Conservation (phyloP, 495 filamentous ascomycete species). For the Xylaria bambusicola region DNA sequence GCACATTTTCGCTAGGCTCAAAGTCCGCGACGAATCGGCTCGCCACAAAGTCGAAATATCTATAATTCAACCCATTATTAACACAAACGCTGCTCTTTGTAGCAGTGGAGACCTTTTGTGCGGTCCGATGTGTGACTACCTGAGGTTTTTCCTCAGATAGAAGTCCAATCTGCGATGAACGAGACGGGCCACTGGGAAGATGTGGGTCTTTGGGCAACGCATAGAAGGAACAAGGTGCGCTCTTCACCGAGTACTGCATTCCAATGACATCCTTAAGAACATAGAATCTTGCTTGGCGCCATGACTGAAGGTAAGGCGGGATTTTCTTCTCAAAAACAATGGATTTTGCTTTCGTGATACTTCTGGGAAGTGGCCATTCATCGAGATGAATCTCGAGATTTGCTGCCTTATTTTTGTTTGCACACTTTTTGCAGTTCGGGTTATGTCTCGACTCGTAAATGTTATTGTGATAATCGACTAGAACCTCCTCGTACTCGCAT, state of each 20-base stretch:
- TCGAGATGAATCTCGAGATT: constrained; percentile 52
- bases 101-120: constrained; percentile 24
- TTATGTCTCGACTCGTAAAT: constrained; percentile 19
- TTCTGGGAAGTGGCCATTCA: constrained; percentile 64
- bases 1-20: constrained; percentile 18
- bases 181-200: constrained; percentile 1
- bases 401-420: constrained; percentile 26
- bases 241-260: constrained; percentile 1
- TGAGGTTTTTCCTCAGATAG: constrained; percentile 51
- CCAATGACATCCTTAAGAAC: constrained; percentile 46
- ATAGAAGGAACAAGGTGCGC: neutral
- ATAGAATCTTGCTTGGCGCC: constrained; percentile 55
- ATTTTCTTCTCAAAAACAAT: constrained; percentile 60
- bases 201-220: neutral
- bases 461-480: constrained; percentile 1
- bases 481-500: constrained; percentile 35
- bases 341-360: constrained; percentile 39
- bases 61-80: constrained; percentile 44
- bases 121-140: constrained; percentile 41
- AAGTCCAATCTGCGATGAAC: constrained; percentile 28
- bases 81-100: constrained; percentile 43
- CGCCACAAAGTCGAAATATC: constrained; percentile 31
- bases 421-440: constrained; percentile 36
- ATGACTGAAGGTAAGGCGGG: constrained; percentile 47
- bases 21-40: constrained; percentile 30